Conservation (phyloP, 208 protist genomes). For the Trypanosoma vivax region DNA sequence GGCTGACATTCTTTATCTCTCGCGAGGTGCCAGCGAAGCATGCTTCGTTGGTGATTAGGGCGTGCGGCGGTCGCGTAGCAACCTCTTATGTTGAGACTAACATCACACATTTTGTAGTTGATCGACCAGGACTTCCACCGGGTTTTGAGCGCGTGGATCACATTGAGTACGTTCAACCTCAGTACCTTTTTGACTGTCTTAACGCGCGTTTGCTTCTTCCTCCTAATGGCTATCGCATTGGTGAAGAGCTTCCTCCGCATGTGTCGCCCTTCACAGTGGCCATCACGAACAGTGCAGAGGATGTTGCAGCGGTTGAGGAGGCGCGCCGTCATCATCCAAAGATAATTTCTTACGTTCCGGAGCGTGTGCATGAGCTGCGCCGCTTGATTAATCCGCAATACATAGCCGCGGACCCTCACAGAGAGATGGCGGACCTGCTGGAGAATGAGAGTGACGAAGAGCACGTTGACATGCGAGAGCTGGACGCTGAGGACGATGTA, state of each 20-base stretch:
- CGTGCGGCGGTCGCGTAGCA: constrained; percentile 82
- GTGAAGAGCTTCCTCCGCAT: constrained; percentile 88
- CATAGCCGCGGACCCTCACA: constrained; percentile 59
- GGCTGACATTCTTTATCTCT: constrained; percentile 82
- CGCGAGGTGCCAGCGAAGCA: constrained; percentile 88
- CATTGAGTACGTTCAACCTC: constrained; percentile 93
- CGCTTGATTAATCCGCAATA: constrained; percentile 72
- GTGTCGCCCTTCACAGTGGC: constrained; percentile 88
- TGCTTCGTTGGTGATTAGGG: constrained; percentile 83
- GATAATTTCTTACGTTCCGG: constrained; percentile 77
- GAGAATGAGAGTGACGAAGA: constrained; percentile 60
- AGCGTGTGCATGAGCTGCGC: constrained; percentile 85
- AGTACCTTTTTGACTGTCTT: constrained; percentile 96
- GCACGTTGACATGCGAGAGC: constrained; percentile 40
- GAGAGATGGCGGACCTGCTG: constrained; percentile 49
- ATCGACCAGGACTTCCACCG: constrained; percentile 65
- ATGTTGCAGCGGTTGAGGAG: constrained; percentile 72
- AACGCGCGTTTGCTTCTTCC: constrained; percentile 88
- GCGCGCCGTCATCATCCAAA: constrained; percentile 71
- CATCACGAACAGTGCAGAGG: constrained; percentile 76
- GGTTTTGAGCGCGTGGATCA: constrained; percentile 42
- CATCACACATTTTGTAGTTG: constrained; percentile 85
- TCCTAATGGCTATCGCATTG: constrained; percentile 77
- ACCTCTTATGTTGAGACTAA: constrained; percentile 57
- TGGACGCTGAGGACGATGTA: constrained; percentile 80